Conservation (phyloP, 257 asterid species). For the Solanum okadae region DNA sequence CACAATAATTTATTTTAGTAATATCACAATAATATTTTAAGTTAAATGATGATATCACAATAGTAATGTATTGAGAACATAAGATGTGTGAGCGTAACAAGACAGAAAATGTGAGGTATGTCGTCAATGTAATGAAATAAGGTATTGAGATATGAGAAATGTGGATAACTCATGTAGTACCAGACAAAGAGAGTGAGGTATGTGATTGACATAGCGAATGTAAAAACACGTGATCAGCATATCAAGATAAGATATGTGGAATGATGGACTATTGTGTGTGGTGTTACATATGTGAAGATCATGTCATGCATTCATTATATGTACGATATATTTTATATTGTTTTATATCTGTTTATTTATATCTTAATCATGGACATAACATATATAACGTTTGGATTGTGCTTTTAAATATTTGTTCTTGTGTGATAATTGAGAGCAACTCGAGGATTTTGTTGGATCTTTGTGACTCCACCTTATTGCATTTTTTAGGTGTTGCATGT, state of each 20-base stretch:
- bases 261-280: rapidly evolving
- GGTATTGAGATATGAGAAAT: neutral
- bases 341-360: no score
- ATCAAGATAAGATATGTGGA: no score
- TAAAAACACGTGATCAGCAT: no score
- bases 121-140: neutral
- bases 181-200: neutral
- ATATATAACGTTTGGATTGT: no score
- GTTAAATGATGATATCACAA: neutral
- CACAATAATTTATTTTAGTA: neutral
- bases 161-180: neutral
- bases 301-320: no score
- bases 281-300: neutral
- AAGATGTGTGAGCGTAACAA: neutral
- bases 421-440: no score
- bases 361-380: neutral
- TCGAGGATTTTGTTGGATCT: no score
- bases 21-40: neutral
- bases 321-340: no score
- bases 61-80: neutral
- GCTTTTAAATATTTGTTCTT: neutral
- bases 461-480: no score
- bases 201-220: neutral
- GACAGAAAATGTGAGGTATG: neutral
- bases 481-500: neutral